Conservation (phyloP, 805 yeast genomes). For the Ascoidea tarda region DNA sequence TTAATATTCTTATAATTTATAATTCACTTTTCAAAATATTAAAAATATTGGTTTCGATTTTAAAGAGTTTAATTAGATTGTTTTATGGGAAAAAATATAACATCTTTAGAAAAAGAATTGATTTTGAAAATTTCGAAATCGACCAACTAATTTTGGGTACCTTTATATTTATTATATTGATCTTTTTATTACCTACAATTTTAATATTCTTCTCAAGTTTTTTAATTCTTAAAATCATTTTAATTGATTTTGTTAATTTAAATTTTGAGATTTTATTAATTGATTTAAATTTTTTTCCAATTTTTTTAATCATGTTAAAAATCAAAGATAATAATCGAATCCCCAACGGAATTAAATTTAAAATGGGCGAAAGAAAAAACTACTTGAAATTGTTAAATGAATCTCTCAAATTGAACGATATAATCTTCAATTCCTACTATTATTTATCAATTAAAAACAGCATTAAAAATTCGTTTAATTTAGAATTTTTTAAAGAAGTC, state of each 20-base stretch:
- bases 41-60: constrained; percentile 53
- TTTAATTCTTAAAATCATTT: constrained; percentile 20
- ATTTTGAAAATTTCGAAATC: constrained; percentile 59
- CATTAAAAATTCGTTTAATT: not conserved
- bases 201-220: constrained; percentile 72
- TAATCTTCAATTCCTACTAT: not conserved
- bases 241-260: constrained; percentile 26
- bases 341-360: constrained; percentile 41
- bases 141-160: constrained; percentile 87
- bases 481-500: not conserved
- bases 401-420: not conserved
- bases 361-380: not conserved
- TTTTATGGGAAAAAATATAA: constrained; percentile 87
- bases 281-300: constrained; percentile 68
- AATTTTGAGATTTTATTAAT: constrained; percentile 46
- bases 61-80: constrained; percentile 65
- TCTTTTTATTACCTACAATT: constrained; percentile 77
- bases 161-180: constrained; percentile 63
- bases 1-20: constrained; percentile 69
- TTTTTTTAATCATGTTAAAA: constrained; percentile 69
- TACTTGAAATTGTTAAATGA: not conserved
- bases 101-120: constrained; percentile 72
- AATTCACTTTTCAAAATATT: constrained; percentile 68
- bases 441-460: not conserved
- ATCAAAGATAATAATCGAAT: constrained; percentile 63